Conservation (phyloP, 202 grass and related monocot genomes). For the Panicum virgatum region DNA sequence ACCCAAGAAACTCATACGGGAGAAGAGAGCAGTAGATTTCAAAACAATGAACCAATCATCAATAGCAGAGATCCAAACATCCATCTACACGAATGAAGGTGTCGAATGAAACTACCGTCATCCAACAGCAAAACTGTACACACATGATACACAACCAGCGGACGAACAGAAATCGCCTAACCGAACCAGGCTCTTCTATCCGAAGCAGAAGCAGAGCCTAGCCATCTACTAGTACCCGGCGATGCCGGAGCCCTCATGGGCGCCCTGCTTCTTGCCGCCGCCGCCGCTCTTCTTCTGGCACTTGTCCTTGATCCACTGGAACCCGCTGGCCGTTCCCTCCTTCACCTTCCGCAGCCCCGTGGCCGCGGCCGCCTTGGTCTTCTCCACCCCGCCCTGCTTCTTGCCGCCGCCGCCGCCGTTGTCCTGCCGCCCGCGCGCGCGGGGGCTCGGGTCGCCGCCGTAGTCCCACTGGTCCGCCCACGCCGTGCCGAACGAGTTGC, state of each 20-base stretch:
- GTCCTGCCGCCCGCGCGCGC: neutral
- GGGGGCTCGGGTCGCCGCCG: constrained; percentile 48
- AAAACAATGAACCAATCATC: constrained; percentile 9
- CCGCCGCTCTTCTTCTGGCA: constrained; percentile 62
- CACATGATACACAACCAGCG: neutral
- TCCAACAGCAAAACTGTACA: neutral
- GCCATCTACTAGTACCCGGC: neutral
- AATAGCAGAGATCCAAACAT: neutral
- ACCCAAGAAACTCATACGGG: neutral
- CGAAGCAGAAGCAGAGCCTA: neutral
- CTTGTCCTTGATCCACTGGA: constrained; percentile 93
- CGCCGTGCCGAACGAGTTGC: constrained; percentile 60
- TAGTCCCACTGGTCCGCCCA: constrained; percentile 98
- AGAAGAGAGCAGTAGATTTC: neutral
- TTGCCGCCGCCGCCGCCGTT: constrained; percentile 28
- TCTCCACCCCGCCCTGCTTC: constrained; percentile 51
- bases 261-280: constrained; percentile 30
- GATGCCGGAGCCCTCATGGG: neutral
- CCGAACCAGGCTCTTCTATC: neutral
- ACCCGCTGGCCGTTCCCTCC: constrained; percentile 64
- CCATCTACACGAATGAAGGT: neutral
- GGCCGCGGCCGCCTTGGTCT: constrained; percentile 64
- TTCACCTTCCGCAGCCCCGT: constrained; percentile 85
- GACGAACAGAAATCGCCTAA: neutral
- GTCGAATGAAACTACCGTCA: neutral